These are phyloP conservation scores for Trichomonascaceae sp. DNA, from an alignment of 1,139 yeast species.

Conservation along the genomic window DNA sequence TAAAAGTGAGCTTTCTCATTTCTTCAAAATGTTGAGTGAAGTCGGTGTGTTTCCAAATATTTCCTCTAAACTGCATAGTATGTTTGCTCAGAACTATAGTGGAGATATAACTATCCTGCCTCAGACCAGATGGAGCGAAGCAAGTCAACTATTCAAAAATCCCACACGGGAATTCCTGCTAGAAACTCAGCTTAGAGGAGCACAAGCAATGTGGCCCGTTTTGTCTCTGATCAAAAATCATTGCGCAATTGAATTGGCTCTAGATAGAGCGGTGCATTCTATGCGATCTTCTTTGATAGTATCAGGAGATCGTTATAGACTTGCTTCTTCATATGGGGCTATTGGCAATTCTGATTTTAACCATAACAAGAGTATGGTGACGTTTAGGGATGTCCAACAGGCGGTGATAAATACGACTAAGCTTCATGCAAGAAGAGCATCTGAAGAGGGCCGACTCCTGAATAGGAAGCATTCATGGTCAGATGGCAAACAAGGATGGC, in stretches of 20 bases:
- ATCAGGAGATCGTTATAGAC: not conserved
- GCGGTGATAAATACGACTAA: not conserved
- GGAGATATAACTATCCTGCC: constrained; percentile 94
- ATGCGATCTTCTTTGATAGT: constrained; percentile 62
- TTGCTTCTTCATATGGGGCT: not conserved
- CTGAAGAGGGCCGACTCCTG: not conserved
- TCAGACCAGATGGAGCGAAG: constrained; percentile 53
- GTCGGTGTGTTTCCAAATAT: constrained; percentile 69
- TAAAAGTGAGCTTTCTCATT: constrained; percentile 71
- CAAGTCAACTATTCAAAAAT: constrained; percentile 61
- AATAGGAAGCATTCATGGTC: constrained; percentile 4
- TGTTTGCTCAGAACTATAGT: constrained; percentile 78
- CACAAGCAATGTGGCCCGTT: constrained; percentile 91
- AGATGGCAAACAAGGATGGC: constrained; percentile 2
- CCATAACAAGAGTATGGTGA: constrained; percentile 6
- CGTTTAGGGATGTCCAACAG: constrained; percentile 5
- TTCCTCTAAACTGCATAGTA: constrained; percentile 65
- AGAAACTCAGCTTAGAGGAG: constrained; percentile 74
- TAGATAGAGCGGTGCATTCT: constrained; percentile 68
- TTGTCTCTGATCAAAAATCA: constrained; percentile 77
- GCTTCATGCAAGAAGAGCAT: not conserved
- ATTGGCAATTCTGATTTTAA: not conserved
- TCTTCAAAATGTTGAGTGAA: constrained; percentile 64
- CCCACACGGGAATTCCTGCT: constrained; percentile 72
- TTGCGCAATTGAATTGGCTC: constrained; percentile 80